Evolutionary conservation across 2,329 filamentous ascomycete species (phyloP).

Genomic region (Dothideomycetes sp.): DNA sequence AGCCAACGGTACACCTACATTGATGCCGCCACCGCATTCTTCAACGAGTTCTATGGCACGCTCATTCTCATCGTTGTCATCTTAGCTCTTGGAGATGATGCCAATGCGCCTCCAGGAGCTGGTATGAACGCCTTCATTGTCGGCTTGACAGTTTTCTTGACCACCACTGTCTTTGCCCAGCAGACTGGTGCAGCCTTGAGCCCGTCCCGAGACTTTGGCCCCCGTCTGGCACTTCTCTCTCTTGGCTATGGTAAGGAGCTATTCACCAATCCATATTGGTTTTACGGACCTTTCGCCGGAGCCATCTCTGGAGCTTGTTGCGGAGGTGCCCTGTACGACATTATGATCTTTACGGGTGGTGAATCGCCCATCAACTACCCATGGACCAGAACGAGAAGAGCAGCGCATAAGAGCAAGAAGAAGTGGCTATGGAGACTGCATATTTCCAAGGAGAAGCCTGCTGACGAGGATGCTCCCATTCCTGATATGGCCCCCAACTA

Average conservation of each 20-base stretch:
- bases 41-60: conserved; percentile 37
- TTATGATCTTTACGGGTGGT: conserved; percentile 37
- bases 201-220: conserved; percentile 39
- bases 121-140: conserved; percentile 42
- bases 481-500: no score
- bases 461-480: no score
- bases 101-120: conserved; percentile 27
- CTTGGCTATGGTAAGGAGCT: conserved; percentile 31
- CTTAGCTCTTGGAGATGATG: conserved; percentile 24
- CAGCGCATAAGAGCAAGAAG: conserved; percentile 11
- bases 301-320: conserved; percentile 30
- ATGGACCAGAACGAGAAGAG: conserved; percentile 17
- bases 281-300: conserved; percentile 35
- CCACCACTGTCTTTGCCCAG: conserved; percentile 31
- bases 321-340: conserved; percentile 38
- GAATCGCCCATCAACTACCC: conserved; percentile 42
- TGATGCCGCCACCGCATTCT: conserved; percentile 35
- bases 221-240: conserved; percentile 33
- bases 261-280: conserved; percentile 33
- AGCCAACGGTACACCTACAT: conserved; percentile 30
- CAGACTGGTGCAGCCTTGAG: conserved; percentile 40
- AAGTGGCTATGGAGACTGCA: conserved; percentile 5
- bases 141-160: conserved; percentile 29
- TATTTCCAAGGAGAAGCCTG: neutral
- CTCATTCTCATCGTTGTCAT: conserved; percentile 30